phyloP scores from a whole-genome alignment of 1,284 basidiomycete species.

The Chiua sp. region DNA sequence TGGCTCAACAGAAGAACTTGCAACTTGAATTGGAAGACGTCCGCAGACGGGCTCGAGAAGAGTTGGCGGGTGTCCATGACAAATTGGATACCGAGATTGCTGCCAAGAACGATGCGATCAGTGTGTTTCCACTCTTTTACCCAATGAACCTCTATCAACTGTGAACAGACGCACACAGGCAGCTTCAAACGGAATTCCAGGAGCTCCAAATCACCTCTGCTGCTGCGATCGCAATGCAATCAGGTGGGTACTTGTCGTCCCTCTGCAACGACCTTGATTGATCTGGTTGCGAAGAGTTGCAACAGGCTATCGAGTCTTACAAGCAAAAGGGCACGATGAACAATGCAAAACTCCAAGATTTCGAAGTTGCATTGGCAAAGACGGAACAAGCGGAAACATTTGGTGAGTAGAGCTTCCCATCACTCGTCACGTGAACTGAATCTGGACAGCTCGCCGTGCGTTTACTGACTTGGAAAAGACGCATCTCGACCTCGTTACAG shows the following conservation, averaged over 20 bases:
- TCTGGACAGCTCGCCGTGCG: conserved; percentile 52
- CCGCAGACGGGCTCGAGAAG: conserved; percentile 66
- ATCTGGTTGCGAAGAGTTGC: conserved; percentile 51
- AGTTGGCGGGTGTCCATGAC: conserved; percentile 59
- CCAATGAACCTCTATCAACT: background rate
- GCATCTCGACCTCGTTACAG: conserved; percentile 55
- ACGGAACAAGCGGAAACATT: conserved; percentile 67
- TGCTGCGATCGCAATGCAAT: conserved; percentile 62
- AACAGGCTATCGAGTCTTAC: conserved; percentile 67
- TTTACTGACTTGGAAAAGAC: conserved; percentile 69
- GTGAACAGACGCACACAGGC: conserved; percentile 58
- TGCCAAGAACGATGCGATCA: conserved; percentile 61
- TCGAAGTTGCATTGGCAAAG: conserved; percentile 72
- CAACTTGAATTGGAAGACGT: conserved; percentile 70
- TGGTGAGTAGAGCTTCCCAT: conserved; percentile 44
- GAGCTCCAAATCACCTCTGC: conserved; percentile 70
- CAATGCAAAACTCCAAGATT: conserved; percentile 67
- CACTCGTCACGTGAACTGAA: conserved; percentile 8
- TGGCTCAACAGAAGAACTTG: conserved; percentile 69
- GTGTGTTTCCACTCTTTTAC: conserved; percentile 41
- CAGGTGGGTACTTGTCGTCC: conserved; percentile 47
- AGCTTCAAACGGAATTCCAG: conserved; percentile 65
- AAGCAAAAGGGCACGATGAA: conserved; percentile 67
- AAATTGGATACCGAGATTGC: conserved; percentile 58
- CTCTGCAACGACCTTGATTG: background rate